phyloP scores from a whole-genome alignment of 2,329 filamentous ascomycete species.

The Diaporthe vexans region DNA sequence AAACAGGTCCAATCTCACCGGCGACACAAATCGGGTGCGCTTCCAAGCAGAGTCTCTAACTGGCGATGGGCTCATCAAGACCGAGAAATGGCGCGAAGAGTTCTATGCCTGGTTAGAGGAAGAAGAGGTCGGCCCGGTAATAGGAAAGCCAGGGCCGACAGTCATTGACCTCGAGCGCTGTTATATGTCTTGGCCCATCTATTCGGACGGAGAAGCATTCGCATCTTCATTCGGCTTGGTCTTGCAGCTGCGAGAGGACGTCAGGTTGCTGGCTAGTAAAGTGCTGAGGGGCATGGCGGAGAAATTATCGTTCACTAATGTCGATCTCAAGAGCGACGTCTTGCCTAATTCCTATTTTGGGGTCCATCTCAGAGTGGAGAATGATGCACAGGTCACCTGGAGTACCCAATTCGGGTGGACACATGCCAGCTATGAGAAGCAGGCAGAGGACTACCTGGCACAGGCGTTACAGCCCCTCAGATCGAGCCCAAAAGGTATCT shows the following conservation, averaged over 20 bases:
- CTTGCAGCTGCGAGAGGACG: conserved; percentile 50
- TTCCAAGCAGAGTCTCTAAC: conserved; percentile 28
- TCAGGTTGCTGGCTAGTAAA: conserved; percentile 44
- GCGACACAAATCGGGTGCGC: background rate
- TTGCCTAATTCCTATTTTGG: conserved; percentile 31
- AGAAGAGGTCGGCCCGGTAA: background rate
- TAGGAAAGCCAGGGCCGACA: background rate
- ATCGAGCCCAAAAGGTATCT: conserved; percentile 22
- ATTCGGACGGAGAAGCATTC: conserved; percentile 33
- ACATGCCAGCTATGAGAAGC: conserved; percentile 30
- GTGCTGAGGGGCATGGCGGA: conserved; percentile 13
- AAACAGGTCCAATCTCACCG: background rate
- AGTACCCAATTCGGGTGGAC: conserved; percentile 13
- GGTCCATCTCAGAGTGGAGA: conserved; percentile 28
- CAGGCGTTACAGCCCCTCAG: conserved; percentile 9
- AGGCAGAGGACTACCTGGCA: conserved; percentile 28
- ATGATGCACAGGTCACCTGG: conserved; percentile 27
- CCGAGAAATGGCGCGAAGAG: conserved; percentile 16
- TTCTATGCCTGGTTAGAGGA: conserved; percentile 27
- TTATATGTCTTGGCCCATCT: conserved; percentile 32
- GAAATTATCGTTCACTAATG: background rate
- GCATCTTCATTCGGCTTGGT: conserved; percentile 52
- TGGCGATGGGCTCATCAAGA: conserved; percentile 10
- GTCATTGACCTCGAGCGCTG: conserved; percentile 28
- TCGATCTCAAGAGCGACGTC: background rate